Base-by-base conservation (phyloP, 192 early-diverging fungal genomes). In the Diversispora epigaea region DNA sequence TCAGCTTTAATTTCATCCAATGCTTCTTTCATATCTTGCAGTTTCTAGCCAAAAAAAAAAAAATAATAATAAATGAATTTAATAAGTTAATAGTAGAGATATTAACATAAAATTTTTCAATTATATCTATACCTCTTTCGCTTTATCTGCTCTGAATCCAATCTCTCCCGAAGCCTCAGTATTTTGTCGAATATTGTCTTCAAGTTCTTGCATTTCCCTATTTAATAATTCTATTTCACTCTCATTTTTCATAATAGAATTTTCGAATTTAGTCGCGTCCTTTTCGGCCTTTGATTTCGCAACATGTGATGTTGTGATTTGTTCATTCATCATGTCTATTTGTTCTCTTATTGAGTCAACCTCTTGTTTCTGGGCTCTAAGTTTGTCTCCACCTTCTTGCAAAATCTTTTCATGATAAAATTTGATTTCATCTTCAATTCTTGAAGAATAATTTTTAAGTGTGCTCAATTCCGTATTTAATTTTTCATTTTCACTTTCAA, bases 341-440 rank as follows among this genome's bases (percentile, higher is more conserved):
- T 92, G 89, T 55, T 95, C 91, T 32, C 83, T 80, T 54, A 98
- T 77, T 15, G 89, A 88, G 65, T 96, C 93, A 10, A 95, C 93
- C 32, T 89, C 92, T 54, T 90, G 86, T 64, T 93, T 94, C 81
- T 99, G 96, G 4, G 87, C 80, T 57, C 96, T 87, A 43, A 99
- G 81, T 78, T 90, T 86, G 62, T 93, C 90, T 52, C 94, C 96
- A 71, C 97, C 97, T 45, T 88, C 91, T 76, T 96, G 88, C 79
- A 98, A 82, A 70, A 99, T 97, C 72, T 94, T 87, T 49, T 95
- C 90, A 66, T 98, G 95, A 21, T 98, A 83, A 44, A 82, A 80
- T 52, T 87, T 86, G 72, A 99, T 97, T 54, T 88, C 90, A 4
- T 82, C 87, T 71, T 98, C 89, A 61, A 98, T 90, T 11, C 80